A percentile compares a stretch with the other conserved stretches of the same genome.
Evolutionary conservation across 768 basidiomycete species (phyloP).

Genomic region (Trametes sanguinea): DNA sequence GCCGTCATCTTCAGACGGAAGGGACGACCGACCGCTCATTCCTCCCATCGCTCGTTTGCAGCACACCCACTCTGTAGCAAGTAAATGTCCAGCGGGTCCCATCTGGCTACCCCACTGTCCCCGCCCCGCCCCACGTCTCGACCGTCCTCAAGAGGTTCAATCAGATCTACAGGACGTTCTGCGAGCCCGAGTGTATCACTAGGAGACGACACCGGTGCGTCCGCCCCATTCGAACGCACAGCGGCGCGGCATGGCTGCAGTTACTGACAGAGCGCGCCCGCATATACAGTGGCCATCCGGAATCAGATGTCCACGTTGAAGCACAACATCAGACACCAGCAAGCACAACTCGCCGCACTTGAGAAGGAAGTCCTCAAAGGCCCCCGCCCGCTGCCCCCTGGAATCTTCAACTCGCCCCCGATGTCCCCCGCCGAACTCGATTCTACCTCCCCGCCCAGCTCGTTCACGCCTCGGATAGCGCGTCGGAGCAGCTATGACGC

Average conservation of each 20-base stretch:
- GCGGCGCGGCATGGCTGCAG: not conserved
- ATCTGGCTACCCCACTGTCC: constrained; percentile 36
- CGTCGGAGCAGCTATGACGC: constrained; percentile 75
- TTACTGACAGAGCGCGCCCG: not conserved
- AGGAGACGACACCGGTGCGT: constrained; percentile 66
- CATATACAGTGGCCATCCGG: constrained; percentile 62
- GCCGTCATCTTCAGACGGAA: not conserved
- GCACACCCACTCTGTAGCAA: not conserved
- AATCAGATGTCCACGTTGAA: constrained; percentile 81
- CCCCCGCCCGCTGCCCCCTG: constrained; percentile 57
- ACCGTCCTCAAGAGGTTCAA: constrained; percentile 51
- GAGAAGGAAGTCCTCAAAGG: constrained; percentile 69
- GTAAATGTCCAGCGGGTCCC: constrained; percentile 20
- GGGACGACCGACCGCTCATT: constrained; percentile 7
- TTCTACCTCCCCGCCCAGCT: constrained; percentile 10
- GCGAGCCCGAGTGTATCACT: constrained; percentile 55
- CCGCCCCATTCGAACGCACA: constrained; percentile 7
- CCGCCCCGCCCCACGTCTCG: constrained; percentile 43
- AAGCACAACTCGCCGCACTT: constrained; percentile 71
- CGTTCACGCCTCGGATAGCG: constrained; percentile 45
- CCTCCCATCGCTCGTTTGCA: not conserved
- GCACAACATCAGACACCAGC: constrained; percentile 81
- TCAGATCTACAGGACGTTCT: constrained; percentile 47
- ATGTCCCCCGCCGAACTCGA: constrained; percentile 37
- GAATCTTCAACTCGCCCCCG: constrained; percentile 43